Conservation (phyloP, 306 rosid species). For the Trichosanthes cucumerina region DNA sequence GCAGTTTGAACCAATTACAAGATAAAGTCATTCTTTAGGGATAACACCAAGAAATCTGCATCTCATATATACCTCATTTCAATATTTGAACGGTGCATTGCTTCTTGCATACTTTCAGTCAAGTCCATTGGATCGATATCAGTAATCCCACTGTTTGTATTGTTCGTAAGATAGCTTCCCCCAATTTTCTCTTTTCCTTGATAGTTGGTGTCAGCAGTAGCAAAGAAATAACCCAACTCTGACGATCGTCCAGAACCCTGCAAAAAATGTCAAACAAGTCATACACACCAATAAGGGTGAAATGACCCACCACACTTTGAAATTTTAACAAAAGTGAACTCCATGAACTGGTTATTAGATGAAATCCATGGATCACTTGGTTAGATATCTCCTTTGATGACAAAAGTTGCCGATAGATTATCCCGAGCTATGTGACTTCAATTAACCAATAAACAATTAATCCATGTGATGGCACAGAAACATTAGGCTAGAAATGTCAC, state of each 20-base stretch:
- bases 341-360: neutral
- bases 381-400: neutral
- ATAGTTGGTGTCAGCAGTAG: slow-evolving; percentile 73
- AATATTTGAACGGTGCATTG: slow-evolving; percentile 94
- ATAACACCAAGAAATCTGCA: neutral
- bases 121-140: slow-evolving; percentile 88
- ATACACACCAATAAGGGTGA: neutral
- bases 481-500: neutral
- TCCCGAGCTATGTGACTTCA: neutral
- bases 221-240: slow-evolving; percentile 74
- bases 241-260: slow-evolving; percentile 77
- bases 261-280: slow-evolving; percentile 26
- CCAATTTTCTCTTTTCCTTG: slow-evolving; percentile 48
- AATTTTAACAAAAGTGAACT: neutral
- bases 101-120: slow-evolving; percentile 99
- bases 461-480: neutral
- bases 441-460: neutral
- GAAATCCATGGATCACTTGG: neutral
- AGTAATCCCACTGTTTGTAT: slow-evolving; percentile 27
- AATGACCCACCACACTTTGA: neutral
- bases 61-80: slow-evolving; percentile 65
- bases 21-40: neutral
- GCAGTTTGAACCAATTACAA: neutral
- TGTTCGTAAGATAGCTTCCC: slow-evolving; percentile 33
- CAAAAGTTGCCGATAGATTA: neutral